A percentile compares a stretch with the other conserved stretches of the same genome.
These are phyloP conservation scores for Mortierella sp. DNA, from an alignment of 371 early-diverging fungal genomes.

Conservation along the genomic window DNA sequence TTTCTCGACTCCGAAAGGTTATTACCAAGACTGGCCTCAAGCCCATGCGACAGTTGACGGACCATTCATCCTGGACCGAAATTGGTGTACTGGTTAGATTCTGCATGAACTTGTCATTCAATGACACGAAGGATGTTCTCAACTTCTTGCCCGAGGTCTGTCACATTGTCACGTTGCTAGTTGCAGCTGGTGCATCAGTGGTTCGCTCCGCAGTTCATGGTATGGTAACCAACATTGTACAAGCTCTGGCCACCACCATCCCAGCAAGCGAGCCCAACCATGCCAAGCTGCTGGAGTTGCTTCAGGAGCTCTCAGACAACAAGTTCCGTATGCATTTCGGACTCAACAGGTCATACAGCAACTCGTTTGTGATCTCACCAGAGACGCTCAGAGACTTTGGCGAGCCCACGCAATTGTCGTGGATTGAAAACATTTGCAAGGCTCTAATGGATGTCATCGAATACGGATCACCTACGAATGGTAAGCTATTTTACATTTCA, in stretches of 20 bases:
- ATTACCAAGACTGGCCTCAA: conserved; percentile 82
- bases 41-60: conserved; percentile 77
- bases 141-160: conserved; percentile 90
- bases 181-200: conserved; percentile 87
- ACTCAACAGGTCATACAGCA: conserved; percentile 74
- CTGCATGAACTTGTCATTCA: conserved; percentile 91
- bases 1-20: conserved; percentile 83
- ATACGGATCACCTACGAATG: conserved; percentile 80
- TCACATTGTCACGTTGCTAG: conserved; percentile 84
- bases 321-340: conserved; percentile 88
- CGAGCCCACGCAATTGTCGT: conserved; percentile 78
- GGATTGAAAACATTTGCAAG: conserved; percentile 85
- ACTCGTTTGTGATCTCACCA: conserved; percentile 74
- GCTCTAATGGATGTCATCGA: conserved; percentile 85
- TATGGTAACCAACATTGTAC: conserved; percentile 90
- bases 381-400: conserved; percentile 76
- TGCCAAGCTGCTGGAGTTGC: conserved; percentile 67
- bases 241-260: conserved; percentile 85
- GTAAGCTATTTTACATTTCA: conserved; percentile 53
- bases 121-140: conserved; percentile 82
- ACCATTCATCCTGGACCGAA: conserved; percentile 90
- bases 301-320: conserved; percentile 83
- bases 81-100: conserved; percentile 90
- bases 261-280: conserved; percentile 74
- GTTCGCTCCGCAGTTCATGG: conserved; percentile 93